A percentile compares a stretch with the other conserved stretches of the same genome.
Conservation (phyloP, 371 early-diverging fungal species). For the Rhizomucor miehei region DNA sequence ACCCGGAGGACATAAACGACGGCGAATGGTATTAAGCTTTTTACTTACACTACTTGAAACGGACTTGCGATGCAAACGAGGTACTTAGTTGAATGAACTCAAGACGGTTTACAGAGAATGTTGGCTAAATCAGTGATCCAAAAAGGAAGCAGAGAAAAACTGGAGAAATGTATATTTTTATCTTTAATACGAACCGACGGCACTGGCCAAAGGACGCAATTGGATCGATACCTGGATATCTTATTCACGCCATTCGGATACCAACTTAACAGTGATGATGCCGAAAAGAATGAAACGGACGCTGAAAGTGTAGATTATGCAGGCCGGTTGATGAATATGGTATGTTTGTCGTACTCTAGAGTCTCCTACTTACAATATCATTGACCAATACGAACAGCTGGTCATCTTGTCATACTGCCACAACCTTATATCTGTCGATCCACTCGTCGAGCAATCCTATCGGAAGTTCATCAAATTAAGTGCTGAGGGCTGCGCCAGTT, state of each 20-base stretch:
- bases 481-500: slow-evolving; percentile 7
- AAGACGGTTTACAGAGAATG: neutral
- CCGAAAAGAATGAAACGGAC: neutral
- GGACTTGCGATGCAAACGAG: slow-evolving; percentile 12
- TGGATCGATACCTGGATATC: slow-evolving; percentile 19
- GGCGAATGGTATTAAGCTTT: slow-evolving; percentile 11
- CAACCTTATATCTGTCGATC: slow-evolving; percentile 5
- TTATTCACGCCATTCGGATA: slow-evolving; percentile 15
- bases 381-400: slow-evolving; percentile 2
- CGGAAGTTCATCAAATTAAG: slow-evolving; percentile 11
- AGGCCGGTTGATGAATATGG: slow-evolving; percentile 19
- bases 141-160: neutral
- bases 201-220: slow-evolving; percentile 11
- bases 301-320: slow-evolving; percentile 11
- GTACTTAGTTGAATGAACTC: neutral
- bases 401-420: slow-evolving; percentile 13
- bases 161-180: slow-evolving; percentile 11
- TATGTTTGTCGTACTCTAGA: neutral
- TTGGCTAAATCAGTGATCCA: neutral
- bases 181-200: slow-evolving; percentile 8
- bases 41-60: slow-evolving; percentile 11
- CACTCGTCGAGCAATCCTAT: slow-evolving; percentile 13
- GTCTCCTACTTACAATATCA: neutral
- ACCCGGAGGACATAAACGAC: slow-evolving; percentile 11
- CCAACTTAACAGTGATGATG: neutral